Base-by-base conservation (phyloP, 495 filamentous ascomycete species). In the Penicillium samsonianum region DNA sequence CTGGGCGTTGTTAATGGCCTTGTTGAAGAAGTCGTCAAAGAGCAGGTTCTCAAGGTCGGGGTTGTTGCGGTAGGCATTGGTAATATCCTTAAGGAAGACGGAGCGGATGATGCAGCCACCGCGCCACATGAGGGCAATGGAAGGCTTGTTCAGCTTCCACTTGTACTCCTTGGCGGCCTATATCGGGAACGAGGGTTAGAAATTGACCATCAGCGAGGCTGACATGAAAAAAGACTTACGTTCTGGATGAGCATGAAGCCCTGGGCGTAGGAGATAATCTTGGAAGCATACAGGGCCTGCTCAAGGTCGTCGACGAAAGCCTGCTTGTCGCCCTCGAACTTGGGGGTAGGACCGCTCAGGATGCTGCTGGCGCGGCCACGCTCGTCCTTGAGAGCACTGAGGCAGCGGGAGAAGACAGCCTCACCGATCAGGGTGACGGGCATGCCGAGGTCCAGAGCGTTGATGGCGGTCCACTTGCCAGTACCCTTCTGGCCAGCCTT, bases 241-340 rank as follows among this genome's bases (percentile, higher is more conserved):
- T 96, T 87, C 81, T 98, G 94, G 84, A 98, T 97, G 70, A 98
- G 85, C 95, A 98, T 98, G 84, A 98, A 98, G 71, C 94, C 94
- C 78, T 98, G 94, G 63, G 93, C 91, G 72, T 98, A 98, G 37
- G 94, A 98, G 78, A 98, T 97, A 68, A 98, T 98, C 87, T 98
- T 98, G 58, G 94, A 98, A 54, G 94, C 94, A 67, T 98, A 98
- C 55, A 98, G 86, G 58, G 94, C 94, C 82, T 98, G 94, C 81
- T 98, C 94, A 44, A 98, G 88, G 78, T 98, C 90, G 58, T 90
- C 90, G 65, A 98, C 82, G 84, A 97, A 94, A 73, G 90, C 81
- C 71, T 92, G 82, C 84, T 89, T 91, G 84, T 96, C 84, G 68
- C 92, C 94, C 42, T 84, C 80, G 79, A 97, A 98, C 55, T 86